A percentile compares a stretch with the other conserved stretches of the same genome.
phyloP scores from a whole-genome alignment of 306 rosid species.

The Trichosanthes cucumerina region DNA sequence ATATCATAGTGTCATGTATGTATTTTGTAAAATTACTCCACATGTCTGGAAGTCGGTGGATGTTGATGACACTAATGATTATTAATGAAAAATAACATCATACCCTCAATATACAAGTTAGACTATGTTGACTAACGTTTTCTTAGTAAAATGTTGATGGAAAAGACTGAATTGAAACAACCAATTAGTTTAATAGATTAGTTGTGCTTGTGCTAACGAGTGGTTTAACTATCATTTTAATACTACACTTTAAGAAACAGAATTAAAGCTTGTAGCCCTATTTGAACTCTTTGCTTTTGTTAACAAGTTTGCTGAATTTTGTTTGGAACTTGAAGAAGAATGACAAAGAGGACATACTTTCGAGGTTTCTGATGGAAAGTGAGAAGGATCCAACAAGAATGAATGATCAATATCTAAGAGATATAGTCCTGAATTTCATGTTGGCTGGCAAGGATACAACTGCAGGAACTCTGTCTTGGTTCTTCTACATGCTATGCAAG shows the following conservation, averaged over 20 bases:
- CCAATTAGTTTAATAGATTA: neutral
- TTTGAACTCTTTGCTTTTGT: neutral
- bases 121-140: neutral
- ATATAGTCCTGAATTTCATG: conserved; percentile 57
- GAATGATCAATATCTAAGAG: conserved; percentile 54
- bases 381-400: conserved; percentile 39
- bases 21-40: neutral
- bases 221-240: neutral
- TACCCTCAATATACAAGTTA: neutral
- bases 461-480: conserved; percentile 72
- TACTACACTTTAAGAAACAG: neutral
- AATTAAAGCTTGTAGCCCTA: neutral
- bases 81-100: neutral
- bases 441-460: conserved; percentile 68
- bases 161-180: neutral
- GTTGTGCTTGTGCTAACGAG: neutral
- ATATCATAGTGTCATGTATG: neutral
- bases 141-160: neutral
- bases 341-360: conserved; percentile 64
- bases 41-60: too few relatives aligned
- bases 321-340: conserved; percentile 7
- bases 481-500: conserved; percentile 69
- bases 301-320: neutral
- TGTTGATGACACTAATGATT: neutral
- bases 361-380: conserved; percentile 67